Evolutionary conservation across 2,329 filamentous ascomycete species (phyloP), one percentile per base, ranked within the genome.

Genomic region (Scedosporium boydii): DNA sequence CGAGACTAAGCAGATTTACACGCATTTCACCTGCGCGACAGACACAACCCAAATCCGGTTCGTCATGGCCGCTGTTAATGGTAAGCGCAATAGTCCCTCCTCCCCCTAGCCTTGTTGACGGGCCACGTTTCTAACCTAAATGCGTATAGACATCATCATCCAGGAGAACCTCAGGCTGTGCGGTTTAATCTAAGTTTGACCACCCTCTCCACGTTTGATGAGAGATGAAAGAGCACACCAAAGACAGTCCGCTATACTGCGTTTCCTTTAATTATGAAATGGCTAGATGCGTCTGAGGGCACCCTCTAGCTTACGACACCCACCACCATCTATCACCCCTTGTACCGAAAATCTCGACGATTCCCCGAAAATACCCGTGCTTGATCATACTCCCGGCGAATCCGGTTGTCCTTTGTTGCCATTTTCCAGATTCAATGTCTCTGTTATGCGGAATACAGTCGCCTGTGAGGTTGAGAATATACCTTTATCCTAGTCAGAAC

Each of bases 1-100:
- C 75, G 95, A 98, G 81, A 96, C 92, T 62, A 99, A 99, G 83
- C 95, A 99, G 77, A 98, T 99, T 76, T 99, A 99, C 83, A 99
- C 95, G 64, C 95, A 98, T 78, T 99, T 99, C 79, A 99, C 95
- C 59, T 98, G 95, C 75, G 95, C 95, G 65, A 99, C 95, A 58
- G 95, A 99, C 74, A 99, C 95, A 38, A 97, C 95, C 71, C 95
- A 99, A 77, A 99, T 99, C 71, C 88, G 95, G 73, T 98, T 99
- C 82, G 95, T 99, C 78, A 99, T 99, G 95, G 93, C 93, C 65
- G 95, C 95, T 69, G 95, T 99, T 73, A 99, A 99, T 79, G 93
- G 93, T 96, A 83, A 72, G 87, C 48, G 9, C 3, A 53, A 55
- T 55, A 3, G 23, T 7, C 5, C 34, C 23, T 23, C 4, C 53